Evolutionary conservation across 1,139 yeast species (phyloP).

Genomic region (Maudiozyma humilis): DNA sequence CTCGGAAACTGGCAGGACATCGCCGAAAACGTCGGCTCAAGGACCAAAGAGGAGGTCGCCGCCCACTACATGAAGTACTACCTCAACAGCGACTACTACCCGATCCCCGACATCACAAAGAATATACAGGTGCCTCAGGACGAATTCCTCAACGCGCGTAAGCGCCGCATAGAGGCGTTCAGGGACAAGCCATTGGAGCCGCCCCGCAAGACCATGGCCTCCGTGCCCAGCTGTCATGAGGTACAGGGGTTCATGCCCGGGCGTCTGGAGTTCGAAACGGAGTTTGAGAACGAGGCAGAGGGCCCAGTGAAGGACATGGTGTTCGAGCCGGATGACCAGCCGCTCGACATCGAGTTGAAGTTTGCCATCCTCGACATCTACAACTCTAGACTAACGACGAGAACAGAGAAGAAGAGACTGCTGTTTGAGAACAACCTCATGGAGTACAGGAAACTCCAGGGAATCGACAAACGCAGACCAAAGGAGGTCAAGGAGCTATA

Average conservation of each 20-base stretch:
- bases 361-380: constrained; percentile 81
- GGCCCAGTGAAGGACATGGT: constrained; percentile 88
- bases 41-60: constrained; percentile 86
- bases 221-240: constrained; percentile 94
- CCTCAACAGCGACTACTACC: constrained; percentile 62
- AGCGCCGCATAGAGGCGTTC: constrained; percentile 59
- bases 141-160: constrained; percentile 61
- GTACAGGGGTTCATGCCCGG: constrained; percentile 99
- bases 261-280: constrained; percentile 89
- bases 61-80: constrained; percentile 70
- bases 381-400: constrained; percentile 76
- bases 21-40: constrained; percentile 87
- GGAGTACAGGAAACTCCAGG: constrained; percentile 62
- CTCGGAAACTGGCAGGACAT: constrained; percentile 97
- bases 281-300: constrained; percentile 95
- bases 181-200: constrained; percentile 69
- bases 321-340: constrained; percentile 87
- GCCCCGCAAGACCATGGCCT: constrained; percentile 78
- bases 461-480: constrained; percentile 62
- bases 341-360: constrained; percentile 81
- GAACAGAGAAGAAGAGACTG: constrained; percentile 86
- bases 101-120: constrained; percentile 71
- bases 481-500: constrained; percentile 84
- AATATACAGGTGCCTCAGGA: constrained; percentile 60
- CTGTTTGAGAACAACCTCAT: constrained; percentile 67